Evolutionary conservation across 371 early-diverging fungal species (phyloP).

Genomic region (Rhizopus stolonifer): DNA sequence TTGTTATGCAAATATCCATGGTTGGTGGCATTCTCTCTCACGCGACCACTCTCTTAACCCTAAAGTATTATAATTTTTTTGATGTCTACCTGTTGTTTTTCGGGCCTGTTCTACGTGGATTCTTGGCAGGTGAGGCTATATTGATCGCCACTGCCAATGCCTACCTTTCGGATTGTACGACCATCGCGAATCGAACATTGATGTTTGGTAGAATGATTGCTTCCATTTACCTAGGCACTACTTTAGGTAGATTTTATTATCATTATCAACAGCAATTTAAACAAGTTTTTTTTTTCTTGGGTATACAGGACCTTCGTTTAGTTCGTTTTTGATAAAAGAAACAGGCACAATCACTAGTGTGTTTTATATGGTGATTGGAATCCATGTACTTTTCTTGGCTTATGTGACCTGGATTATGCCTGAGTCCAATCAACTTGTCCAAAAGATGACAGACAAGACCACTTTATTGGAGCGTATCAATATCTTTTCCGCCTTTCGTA

Average conservation of each 20-base stretch:
- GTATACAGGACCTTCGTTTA: background rate
- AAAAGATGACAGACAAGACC: background rate
- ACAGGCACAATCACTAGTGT: constrained; percentile 26
- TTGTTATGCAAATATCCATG: constrained; percentile 25
- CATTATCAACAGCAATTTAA: no score
- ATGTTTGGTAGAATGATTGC: constrained; percentile 39
- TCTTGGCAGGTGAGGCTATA: constrained; percentile 33
- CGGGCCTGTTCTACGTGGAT: constrained; percentile 36
- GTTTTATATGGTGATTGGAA: constrained; percentile 36
- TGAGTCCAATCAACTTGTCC: constrained; percentile 36
- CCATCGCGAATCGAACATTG: constrained; percentile 21
- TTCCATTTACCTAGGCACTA: constrained; percentile 23
- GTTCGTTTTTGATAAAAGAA: constrained; percentile 13
- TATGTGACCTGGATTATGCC: constrained; percentile 36
- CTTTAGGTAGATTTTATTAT: constrained; percentile 21
- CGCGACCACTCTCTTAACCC: constrained; percentile 20
- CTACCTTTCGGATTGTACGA: constrained; percentile 44
- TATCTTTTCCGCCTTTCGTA: constrained; percentile 31
- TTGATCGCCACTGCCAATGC: constrained; percentile 37
- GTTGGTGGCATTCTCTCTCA: constrained; percentile 31
- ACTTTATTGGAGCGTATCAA: constrained; percentile 26
- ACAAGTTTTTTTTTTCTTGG: constrained; percentile 13
- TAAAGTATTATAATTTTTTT: constrained; percentile 22
- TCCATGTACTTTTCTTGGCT: constrained; percentile 18
- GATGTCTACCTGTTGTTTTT: constrained; percentile 33